Percentiles rank a stretch among this genome's conserved stretches.
Conservation (phyloP, 140 eudicot species). For the Erigeron philadelphicus region DNA sequence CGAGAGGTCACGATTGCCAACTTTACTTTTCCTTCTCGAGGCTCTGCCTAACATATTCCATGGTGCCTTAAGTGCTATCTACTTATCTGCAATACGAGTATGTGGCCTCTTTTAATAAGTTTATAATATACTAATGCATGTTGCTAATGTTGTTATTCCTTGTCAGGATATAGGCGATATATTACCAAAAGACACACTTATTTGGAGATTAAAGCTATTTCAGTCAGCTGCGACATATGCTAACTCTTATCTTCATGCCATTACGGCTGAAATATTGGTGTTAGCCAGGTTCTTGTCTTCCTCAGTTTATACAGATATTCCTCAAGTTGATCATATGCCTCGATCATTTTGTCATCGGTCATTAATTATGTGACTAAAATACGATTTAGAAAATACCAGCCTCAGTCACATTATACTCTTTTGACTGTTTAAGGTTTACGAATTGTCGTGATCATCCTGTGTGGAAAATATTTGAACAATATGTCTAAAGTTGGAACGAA, state of each 20-base stretch:
- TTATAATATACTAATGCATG: slow-evolving; percentile 15
- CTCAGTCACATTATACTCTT: too few relatives aligned
- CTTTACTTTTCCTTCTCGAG: slow-evolving; percentile 44
- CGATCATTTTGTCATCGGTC: too few relatives aligned
- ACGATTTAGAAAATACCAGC: too few relatives aligned
- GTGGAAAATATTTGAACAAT: not conserved
- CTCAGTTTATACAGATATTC: not conserved
- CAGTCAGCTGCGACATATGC: slow-evolving; percentile 46
- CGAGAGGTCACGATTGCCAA: slow-evolving; percentile 44
- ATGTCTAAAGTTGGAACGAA: too few relatives aligned
- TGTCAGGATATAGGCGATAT: slow-evolving; percentile 40
- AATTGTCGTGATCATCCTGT: not conserved
- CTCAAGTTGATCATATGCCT: too few relatives aligned
- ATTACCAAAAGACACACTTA: slow-evolving; percentile 43
- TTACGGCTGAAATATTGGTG: slow-evolving; percentile 51
- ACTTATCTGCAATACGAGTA: slow-evolving; percentile 42
- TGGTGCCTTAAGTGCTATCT: slow-evolving; percentile 39
- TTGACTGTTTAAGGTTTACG: too few relatives aligned
- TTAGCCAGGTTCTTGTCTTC: slow-evolving; percentile 47
- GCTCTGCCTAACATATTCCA: slow-evolving; percentile 45
- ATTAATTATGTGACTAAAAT: too few relatives aligned
- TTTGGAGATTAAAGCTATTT: slow-evolving; percentile 55
- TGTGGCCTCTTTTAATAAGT: slow-evolving; percentile 15
- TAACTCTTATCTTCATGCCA: slow-evolving; percentile 48
- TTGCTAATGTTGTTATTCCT: not conserved